Base-by-base conservation (phyloP, 2,329 filamentous ascomycete genomes). In the Pestalotiopsis sp. region DNA sequence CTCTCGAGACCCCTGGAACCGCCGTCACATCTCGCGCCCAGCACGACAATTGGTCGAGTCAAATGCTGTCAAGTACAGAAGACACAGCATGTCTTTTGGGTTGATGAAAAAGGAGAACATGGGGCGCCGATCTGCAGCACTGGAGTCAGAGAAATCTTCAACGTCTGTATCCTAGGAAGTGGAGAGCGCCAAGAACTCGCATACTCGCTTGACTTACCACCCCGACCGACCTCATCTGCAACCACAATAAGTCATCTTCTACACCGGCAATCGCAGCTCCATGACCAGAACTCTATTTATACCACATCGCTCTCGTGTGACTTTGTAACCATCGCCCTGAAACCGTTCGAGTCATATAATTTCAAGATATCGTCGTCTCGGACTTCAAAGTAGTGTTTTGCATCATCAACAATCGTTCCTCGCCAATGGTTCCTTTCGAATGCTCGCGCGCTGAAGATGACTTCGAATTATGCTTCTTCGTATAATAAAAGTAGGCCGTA, bases 21-120 rank as follows among this genome's bases (percentile, higher is more conserved):
- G 38, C 23, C 36, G 61, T 64, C 61, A 64, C 61, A 64, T 64
- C 61, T 45, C 25, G 61, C 61, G 61, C 61, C 61, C 36, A 39
- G 45, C 45, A 52, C 45, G 45, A 20, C 45, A 52, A 52, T 52
- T 52, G 45, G 45, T n/a, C 17, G 17, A n/a, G 17, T 3, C 17
- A 9, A 52, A n/a, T 2, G 14, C n/a, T 52, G 17, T 52, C 45
- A 20, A n/a, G 17, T 6, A 36, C 9, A 9, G 31, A 36, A 36
- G 31, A 36, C 31, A 36, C 31, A 9, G 31, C 6, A 36, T 36
- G 31, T 9, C 31, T 36, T 36, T 36, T 52, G 13, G 20, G 45
- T 9, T 3, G 45, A 9, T 20, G 9, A 52, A 20, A 52, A 20
- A 20, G 7, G 20, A 52, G 20, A 7, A 52, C 17, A 52, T n/a